Base-by-base conservation (phyloP, 192 early-diverging fungal genomes). In the Backusella parvicylindrica region DNA sequence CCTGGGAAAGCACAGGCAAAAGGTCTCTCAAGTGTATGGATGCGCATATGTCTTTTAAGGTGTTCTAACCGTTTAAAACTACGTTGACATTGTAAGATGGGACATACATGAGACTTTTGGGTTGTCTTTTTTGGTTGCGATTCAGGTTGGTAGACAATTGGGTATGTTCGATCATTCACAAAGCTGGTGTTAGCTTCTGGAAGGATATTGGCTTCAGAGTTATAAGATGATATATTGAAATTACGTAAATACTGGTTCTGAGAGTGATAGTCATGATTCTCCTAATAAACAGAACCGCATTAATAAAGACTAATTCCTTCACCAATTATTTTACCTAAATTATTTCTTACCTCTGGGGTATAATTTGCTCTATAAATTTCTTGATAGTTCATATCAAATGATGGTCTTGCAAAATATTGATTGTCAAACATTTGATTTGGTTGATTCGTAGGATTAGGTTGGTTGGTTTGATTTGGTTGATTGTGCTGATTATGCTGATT, bases 21-120 rank as follows among this genome's bases (percentile, higher is more conserved):
- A 0, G 92, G 92, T 28, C 86, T 81, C 69, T 89, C 89, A 8
- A 88, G 81, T 15, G 90, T 89, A 74, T 93, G 92, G 32, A 78
- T 83, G 18, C 94, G 88, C 78, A 88, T 87, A 80, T 95, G 93
- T 26, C 94, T 81, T 66, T 91, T 89, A n/a, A 95, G 85, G 73
- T 95, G 94, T 76, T 94, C 92, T 66, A 89, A 86, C 49, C 92
- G 89, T 76, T 95, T 94, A 77, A 95, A 95, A 8, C 84, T 78
- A 63, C 86, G 81, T 1, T 76, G 80, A 64, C 89, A 90, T 40
- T 76, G 65, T 35, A 43, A 23, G 0, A 79, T 63, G 26, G 64
- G 77, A 50, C 81, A 83, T 23, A 77, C 49, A 63, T 83, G 81
- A 4, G 28, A 23, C 47, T 75, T 76, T 32, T 38, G 28, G 13